Conservation (phyloP, 164 flowering plant species). For the Euptelea pleiosperma region DNA sequence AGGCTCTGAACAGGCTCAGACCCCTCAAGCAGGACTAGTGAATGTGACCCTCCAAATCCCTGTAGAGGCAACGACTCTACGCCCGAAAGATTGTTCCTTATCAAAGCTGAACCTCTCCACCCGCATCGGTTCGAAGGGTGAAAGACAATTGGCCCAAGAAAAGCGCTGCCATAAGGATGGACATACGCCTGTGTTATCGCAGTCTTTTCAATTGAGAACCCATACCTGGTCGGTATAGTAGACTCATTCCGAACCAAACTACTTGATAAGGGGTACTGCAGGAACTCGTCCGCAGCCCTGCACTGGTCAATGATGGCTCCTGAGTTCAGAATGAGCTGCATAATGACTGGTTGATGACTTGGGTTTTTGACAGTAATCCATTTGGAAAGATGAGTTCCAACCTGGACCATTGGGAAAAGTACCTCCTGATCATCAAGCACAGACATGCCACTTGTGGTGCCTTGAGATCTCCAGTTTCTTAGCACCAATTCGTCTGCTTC, state of each 20-base stretch:
- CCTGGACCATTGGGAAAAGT: constrained; percentile 55
- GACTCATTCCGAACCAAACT: constrained; percentile 28
- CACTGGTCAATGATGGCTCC: constrained; percentile 61
- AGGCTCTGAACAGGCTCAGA: constrained; percentile 48
- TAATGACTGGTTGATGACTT: constrained; percentile 54
- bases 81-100: constrained; percentile 88
- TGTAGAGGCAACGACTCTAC: constrained; percentile 68
- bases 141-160: constrained; percentile 69
- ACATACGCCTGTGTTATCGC: constrained; percentile 65
- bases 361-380: constrained; percentile 75
- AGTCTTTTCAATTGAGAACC: constrained; percentile 56
- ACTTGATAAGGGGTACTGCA: constrained; percentile 31
- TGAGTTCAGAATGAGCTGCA: constrained; percentile 80
- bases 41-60: constrained; percentile 72
- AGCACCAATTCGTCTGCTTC: constrained; percentile 60
- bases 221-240: constrained; percentile 34
- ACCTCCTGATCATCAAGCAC: constrained; percentile 62
- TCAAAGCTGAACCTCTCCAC: constrained; percentile 74
- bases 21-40: constrained; percentile 56
- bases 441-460: constrained; percentile 45
- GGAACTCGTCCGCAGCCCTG: constrained; percentile 30
- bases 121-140: constrained; percentile 63
- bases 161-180: constrained; percentile 57
- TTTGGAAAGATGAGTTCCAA: constrained; percentile 52
- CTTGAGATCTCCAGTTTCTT: constrained; percentile 67